Percentiles rank a stretch among this genome's conserved stretches.
These are phyloP conservation scores for Penicillium sp. DNA, from an alignment of 2,329 filamentous ascomycete species.

Conservation along the genomic window DNA sequence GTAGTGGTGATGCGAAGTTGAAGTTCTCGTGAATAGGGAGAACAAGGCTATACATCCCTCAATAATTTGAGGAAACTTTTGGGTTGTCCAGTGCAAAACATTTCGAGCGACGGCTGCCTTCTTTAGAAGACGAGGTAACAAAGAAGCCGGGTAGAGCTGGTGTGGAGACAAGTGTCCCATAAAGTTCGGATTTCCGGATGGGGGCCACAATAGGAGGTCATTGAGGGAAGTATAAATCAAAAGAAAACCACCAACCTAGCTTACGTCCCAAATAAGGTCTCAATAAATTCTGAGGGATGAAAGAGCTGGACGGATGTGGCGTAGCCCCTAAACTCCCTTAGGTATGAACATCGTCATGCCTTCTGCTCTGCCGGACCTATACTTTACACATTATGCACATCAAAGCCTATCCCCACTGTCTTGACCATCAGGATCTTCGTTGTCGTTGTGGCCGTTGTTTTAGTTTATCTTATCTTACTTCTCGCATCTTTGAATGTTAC, in stretches of 20 bases:
- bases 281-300: neutral
- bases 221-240: neutral
- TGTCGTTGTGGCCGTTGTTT: no score
- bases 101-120: neutral
- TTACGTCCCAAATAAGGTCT: neutral
- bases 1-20: neutral
- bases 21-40: slow-evolving; percentile 1
- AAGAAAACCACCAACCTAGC: neutral
- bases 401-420: no score
- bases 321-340: neutral
- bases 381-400: no score
- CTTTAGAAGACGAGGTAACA: neutral
- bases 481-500: no score
- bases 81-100: neutral
- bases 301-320: slow-evolving; percentile 2
- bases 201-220: neutral
- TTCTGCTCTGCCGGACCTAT: no score
- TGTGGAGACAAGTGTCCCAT: neutral
- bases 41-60: slow-evolving; percentile 2
- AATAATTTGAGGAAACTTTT: no score
- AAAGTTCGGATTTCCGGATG: neutral
- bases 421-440: no score
- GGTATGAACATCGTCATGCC: no score
- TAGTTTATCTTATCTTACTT: no score
- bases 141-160: neutral